Conservation (phyloP, 306 rosid genomes). For the Quercus ilex region DNA sequence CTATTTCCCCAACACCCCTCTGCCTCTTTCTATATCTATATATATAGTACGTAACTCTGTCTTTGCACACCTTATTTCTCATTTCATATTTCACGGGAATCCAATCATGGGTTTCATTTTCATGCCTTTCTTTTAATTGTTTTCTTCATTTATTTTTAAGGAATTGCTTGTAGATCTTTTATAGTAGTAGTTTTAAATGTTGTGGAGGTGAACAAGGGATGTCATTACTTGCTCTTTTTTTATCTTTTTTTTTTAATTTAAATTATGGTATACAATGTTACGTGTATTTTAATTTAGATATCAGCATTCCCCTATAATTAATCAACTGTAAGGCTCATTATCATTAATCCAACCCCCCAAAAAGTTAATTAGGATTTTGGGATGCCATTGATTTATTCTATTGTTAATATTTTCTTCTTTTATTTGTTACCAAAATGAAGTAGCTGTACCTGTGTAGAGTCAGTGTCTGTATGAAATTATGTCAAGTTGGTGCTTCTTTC, state of each 20-base stretch:
- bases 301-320: not conserved
- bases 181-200: too few relatives aligned
- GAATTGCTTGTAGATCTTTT: not conserved
- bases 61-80: too few relatives aligned
- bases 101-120: too few relatives aligned
- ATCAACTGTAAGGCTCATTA: not conserved
- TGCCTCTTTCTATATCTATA: too few relatives aligned
- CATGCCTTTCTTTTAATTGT: conserved; percentile 27
- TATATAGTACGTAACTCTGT: too few relatives aligned
- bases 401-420: not conserved
- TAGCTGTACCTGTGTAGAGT: not conserved
- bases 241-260: too few relatives aligned
- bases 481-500: not conserved
- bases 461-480: not conserved
- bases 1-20: not conserved
- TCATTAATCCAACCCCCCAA: not conserved
- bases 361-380: not conserved
- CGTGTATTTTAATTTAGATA: too few relatives aligned
- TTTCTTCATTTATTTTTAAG: not conserved
- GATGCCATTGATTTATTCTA: not conserved
- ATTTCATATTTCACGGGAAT: too few relatives aligned
- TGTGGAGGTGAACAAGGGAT: too few relatives aligned
- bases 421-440: not conserved
- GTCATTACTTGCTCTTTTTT: too few relatives aligned
- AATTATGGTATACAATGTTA: not conserved